Conservation (phyloP, 2,329 filamentous ascomycete species). For the Fusarium stilboides region DNA sequence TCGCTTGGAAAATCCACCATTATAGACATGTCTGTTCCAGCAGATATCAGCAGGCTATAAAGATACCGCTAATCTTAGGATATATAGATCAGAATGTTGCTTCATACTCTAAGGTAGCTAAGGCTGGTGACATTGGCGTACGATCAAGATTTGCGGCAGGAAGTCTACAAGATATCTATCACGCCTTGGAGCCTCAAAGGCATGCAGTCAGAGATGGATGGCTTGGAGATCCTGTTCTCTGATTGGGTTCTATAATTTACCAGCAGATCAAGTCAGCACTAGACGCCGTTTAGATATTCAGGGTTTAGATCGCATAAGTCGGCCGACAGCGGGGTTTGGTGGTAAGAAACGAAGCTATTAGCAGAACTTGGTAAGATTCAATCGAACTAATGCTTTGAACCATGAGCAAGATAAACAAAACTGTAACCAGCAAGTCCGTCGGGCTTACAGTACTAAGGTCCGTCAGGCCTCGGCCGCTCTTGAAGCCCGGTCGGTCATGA, state of each 20-base stretch:
- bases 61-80: too few relatives aligned
- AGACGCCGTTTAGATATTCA: conserved; percentile 1
- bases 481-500: conserved; percentile 9
- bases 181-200: too few relatives aligned
- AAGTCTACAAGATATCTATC: too few relatives aligned
- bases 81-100: too few relatives aligned
- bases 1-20: too few relatives aligned
- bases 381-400: conserved; percentile 2
- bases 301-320: neutral
- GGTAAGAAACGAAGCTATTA: conserved; percentile 1
- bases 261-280: conserved; percentile 19
- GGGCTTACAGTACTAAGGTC: neutral
- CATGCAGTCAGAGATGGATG: neutral
- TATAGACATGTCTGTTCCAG: too few relatives aligned
- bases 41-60: too few relatives aligned
- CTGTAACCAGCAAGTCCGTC: neutral
- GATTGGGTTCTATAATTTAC: neutral
- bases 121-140: too few relatives aligned
- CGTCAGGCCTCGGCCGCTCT: neutral
- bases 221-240: neutral
- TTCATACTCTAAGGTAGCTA: too few relatives aligned
- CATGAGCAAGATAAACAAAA: neutral
- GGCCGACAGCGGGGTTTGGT: neutral
- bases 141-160: too few relatives aligned
- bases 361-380: neutral